These are phyloP conservation scores for Dissoconium aciculare DNA, from an alignment of 2,329 filamentous ascomycete genomes.

Conservation along the genomic window DNA sequence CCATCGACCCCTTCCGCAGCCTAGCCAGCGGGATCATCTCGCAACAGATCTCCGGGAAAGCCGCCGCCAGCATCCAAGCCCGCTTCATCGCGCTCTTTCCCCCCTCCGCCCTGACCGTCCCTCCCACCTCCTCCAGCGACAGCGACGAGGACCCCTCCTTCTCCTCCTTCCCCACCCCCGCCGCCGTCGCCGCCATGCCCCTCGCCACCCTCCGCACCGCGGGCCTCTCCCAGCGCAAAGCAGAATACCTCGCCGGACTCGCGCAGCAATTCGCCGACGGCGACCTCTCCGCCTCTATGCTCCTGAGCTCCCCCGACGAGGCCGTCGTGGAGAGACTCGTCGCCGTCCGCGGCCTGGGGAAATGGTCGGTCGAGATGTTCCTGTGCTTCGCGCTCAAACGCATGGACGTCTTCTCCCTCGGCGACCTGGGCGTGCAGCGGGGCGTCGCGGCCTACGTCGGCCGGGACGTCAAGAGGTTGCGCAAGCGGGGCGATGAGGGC, in stretches of 20 bases:
- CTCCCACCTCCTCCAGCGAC: constrained; percentile 13
- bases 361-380: constrained; percentile 97
- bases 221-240: constrained; percentile 84
- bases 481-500: constrained; percentile 52
- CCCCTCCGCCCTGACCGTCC: not conserved
- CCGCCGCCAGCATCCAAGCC: constrained; percentile 73
- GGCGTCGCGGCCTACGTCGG: constrained; percentile 85
- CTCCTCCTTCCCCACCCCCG: constrained; percentile 55
- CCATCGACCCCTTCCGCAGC: constrained; percentile 74
- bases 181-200: constrained; percentile 49
- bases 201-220: constrained; percentile 62
- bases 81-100: constrained; percentile 66
- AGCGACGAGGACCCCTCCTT: constrained; percentile 11
- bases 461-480: constrained; percentile 69
- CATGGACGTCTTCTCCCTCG: constrained; percentile 83
- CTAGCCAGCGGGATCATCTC: constrained; percentile 81
- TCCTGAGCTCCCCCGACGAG: constrained; percentile 68
- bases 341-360: constrained; percentile 72
- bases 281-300: constrained; percentile 59
- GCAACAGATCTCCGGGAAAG: constrained; percentile 89
- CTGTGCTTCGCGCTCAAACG: constrained; percentile 88
- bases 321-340: constrained; percentile 70
- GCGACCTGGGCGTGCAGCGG: constrained; percentile 85
- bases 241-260: constrained; percentile 81
- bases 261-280: constrained; percentile 65